phyloP scores from a whole-genome alignment of 139 green algal species.

The Chlamydomonas sphaeroides region DNA sequence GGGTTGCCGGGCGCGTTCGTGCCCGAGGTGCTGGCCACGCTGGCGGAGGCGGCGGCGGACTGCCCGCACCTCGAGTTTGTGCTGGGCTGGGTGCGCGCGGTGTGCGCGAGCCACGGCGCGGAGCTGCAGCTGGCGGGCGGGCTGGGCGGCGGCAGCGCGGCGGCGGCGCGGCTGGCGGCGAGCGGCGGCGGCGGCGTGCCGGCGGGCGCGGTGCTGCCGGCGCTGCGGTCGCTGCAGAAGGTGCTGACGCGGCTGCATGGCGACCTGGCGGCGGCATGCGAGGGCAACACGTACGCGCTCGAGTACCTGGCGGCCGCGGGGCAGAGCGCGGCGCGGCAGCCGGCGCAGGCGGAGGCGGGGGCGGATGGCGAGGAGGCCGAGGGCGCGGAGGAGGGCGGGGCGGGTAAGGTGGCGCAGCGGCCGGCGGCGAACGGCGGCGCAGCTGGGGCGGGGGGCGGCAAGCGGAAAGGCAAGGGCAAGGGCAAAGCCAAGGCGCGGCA shows the following conservation, averaged over 20 bases:
- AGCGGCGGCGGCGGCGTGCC: background rate
- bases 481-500: too few species aligned
- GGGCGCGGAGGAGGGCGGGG: background rate
- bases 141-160: background rate
- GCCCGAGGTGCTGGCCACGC: constrained; percentile 58
- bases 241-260: constrained; percentile 66
- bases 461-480: too few species aligned
- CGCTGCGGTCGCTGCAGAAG: constrained; percentile 76
- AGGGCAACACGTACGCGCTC: constrained; percentile 83
- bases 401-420: too few species aligned
- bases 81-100: constrained; percentile 71
- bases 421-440: too few species aligned
- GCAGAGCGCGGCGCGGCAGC: background rate
- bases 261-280: constrained; percentile 70
- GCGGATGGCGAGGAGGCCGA: too few species aligned
- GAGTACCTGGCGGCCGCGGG: constrained; percentile 69
- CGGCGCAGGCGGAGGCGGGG: background rate
- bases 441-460: too few species aligned
- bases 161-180: background rate
- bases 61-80: constrained; percentile 87
- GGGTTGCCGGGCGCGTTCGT: constrained; percentile 67
- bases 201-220: constrained; percentile 32
- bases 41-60: constrained; percentile 66
- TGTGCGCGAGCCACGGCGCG: constrained; percentile 67
- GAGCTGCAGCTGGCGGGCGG: constrained; percentile 52